Base-by-base conservation (phyloP, 2,329 filamentous ascomycete species). In the Microdochium nivale region DNA sequence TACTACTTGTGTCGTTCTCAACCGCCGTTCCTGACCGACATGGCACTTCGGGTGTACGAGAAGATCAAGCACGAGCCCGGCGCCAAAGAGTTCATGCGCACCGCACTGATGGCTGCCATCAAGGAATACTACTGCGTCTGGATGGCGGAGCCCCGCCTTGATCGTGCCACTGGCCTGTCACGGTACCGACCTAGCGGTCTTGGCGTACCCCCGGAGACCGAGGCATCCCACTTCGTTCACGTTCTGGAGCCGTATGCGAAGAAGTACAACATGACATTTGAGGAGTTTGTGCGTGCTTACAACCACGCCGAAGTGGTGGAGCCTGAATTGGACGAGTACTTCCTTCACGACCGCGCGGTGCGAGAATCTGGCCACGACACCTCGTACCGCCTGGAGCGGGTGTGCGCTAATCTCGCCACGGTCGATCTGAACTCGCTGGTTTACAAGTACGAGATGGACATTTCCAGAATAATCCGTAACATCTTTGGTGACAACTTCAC, bases 361-460 rank as follows among this genome's bases (percentile, higher is more conserved):
- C 86, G 94, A 58, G 94, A 99, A 69, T 96, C 92, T 19, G 94
- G 94, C 13, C 94, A 99, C 68, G 94, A 99, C 66, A 99, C 94
- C 2, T 88, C 88, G 16, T 97, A 97, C 70, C 88, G 94, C 19
- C 78, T 99, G 21, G 94, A 97, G 70, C 86, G 83, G 47, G 79
- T 95, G 24, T 91, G 88, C 60, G 94, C 89, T 11, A 83, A 96
- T 64, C 76, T 97, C 25, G 94, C 91, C 11, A 96, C 91, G 0
- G 89, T 97, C 53, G 94, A 99, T 64, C 78, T 97, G 51, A 97
- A 99, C 72, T 94, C 90, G 25, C 77, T 96, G 27, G 75, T 99
- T 25, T 99, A 94, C 80, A 97, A 97, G 71, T 97, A 97, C 65
- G 94, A 99, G 70, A 85, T 85, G 27, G 94, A 99, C 62, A 96